Evolutionary conservation across 1,139 yeast genomes (phyloP), one percentile per base, ranked within the genome.

Genomic region (Candida tropicalis): DNA sequence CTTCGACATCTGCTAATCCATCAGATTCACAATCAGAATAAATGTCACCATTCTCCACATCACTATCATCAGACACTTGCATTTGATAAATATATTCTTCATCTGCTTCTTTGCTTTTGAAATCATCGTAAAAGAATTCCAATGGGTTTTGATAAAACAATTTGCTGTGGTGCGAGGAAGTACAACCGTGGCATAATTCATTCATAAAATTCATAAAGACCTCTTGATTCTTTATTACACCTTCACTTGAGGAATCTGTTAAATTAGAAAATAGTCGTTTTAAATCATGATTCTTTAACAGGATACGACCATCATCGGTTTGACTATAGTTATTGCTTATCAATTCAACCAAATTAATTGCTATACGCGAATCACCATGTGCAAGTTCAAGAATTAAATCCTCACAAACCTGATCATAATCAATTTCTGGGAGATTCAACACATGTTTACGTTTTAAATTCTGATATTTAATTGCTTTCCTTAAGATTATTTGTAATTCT

Each of bases 11-110:
- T 6, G 16, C 8, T 26, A 13, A 3, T 7, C 5, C 32, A 10
- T 18, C 17, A 5, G 50, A 56, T 16, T 59, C 65, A 2, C 48
- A 41, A 37, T 62, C 68, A 37, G 59, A 54, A 22, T 55, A 53
- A 8, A 49, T 18, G 1, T 44, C 46, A 35, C 38, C 15, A 9
- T 51, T 41, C 35, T 61, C 66, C 10, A 52, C 49, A 31, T 59
- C 68, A 38, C 65, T 69, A 38, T 63, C 70, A 40, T 70, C 76
- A 2, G 75, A 69, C 13, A 55, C 59, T 38, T 62, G 64, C 61
- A 70, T 65, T 39, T 60, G 64, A 2, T 40, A 29, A 16, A 59
- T 45, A 39, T 50, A 51, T 18, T 50, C 44, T 12, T 13, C 12
- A 7, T 41, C 37, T 15, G 40, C 48, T 10, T 39, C n/a, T 11